These are phyloP conservation scores for Amanita rubescens DNA, from an alignment of 768 basidiomycete species.

Conservation along the genomic window DNA sequence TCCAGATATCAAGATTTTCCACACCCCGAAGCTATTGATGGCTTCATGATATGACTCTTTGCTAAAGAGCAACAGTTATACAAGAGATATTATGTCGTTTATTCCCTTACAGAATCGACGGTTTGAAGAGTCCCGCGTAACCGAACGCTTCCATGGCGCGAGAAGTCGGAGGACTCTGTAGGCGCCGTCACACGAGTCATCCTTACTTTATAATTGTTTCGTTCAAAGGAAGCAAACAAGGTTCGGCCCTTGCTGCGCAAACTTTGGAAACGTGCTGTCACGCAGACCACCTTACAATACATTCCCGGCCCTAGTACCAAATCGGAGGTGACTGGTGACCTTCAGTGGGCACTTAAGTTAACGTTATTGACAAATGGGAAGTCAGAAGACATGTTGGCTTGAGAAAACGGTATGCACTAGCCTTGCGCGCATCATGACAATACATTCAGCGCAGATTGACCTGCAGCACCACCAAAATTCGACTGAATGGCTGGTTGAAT, in stretches of 20 bases:
- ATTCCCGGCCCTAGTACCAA: not conserved
- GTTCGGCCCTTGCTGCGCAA: not conserved
- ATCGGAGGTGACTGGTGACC: too few relatives aligned
- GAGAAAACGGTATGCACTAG: too few relatives aligned
- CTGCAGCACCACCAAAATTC: too few relatives aligned
- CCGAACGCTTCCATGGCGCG: not conserved
- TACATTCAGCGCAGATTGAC: too few relatives aligned
- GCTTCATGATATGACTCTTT: conserved; percentile 27
- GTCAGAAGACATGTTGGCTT: too few relatives aligned
- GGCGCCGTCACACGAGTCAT: not conserved
- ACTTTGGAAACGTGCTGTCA: conserved; percentile 1
- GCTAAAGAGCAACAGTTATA: not conserved
- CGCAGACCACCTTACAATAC: not conserved
- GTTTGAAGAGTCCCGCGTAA: not conserved
- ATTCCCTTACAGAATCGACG: not conserved
- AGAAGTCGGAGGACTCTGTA: not conserved
- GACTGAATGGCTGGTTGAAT: too few relatives aligned
- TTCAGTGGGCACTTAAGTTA: too few relatives aligned
- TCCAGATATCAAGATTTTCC: conserved; percentile 51
- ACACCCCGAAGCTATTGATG: conserved; percentile 53
- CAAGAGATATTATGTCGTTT: not conserved
- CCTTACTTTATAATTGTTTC: too few relatives aligned
- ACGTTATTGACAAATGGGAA: too few relatives aligned
- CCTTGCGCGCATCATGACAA: too few relatives aligned
- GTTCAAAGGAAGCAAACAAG: conserved; percentile 1